Conservation (phyloP, 192 early-diverging fungal genomes). For the Jimgerdemannia lactiflua region DNA sequence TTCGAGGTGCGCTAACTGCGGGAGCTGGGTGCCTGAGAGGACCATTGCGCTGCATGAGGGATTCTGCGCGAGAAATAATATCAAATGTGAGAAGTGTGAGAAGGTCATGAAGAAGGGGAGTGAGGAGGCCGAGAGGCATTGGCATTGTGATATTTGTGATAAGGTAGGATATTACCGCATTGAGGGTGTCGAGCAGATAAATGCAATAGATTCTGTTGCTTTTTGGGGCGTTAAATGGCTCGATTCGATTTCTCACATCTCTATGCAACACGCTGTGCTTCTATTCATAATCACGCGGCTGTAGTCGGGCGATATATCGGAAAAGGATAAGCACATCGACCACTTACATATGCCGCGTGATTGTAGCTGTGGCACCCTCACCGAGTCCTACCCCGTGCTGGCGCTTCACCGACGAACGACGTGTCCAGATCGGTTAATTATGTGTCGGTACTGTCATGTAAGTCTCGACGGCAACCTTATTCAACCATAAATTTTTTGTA, state of each 20-base stretch:
- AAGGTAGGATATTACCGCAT: constrained; percentile 15
- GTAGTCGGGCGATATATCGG: constrained; percentile 24
- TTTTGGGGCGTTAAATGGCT: background rate
- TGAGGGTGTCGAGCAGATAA: constrained; percentile 4
- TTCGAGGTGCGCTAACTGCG: constrained; percentile 69
- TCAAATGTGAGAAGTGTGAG: constrained; percentile 59
- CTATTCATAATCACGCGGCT: constrained; percentile 14
- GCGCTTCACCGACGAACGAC: constrained; percentile 62
- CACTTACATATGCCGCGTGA: constrained; percentile 55
- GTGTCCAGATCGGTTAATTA: constrained; percentile 73
- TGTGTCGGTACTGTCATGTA: constrained; percentile 82
- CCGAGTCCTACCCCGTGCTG: constrained; percentile 42
- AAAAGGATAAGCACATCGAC: constrained; percentile 64
- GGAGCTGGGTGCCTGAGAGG: constrained; percentile 55
- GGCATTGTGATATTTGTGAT: constrained; percentile 80
- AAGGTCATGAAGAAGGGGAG: constrained; percentile 62
- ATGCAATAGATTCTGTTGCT: background rate
- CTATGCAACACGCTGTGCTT: background rate
- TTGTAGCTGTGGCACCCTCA: constrained; percentile 59
- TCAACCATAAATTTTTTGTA: too few relatives aligned
- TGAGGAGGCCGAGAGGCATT: constrained; percentile 62
- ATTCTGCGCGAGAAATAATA: constrained; percentile 82
- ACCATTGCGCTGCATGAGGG: constrained; percentile 67
- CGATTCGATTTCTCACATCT: constrained; percentile 3
- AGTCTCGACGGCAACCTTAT: background rate